Conservation (phyloP, 805 yeast genomes). For the Yarrowia sp. region DNA sequence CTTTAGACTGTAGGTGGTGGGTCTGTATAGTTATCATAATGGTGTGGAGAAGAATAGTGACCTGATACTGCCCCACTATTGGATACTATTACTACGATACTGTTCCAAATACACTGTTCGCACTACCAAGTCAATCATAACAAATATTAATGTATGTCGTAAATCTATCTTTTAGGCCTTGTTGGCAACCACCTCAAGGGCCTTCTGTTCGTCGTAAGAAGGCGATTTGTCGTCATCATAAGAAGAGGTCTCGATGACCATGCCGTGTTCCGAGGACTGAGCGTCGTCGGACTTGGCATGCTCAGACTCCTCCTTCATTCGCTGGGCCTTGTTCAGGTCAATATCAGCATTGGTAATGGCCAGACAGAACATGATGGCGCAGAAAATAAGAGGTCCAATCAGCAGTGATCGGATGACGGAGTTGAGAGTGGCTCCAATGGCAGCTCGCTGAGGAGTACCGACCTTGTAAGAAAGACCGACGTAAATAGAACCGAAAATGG, state of each 20-base stretch:
- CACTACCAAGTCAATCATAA: too few relatives aligned
- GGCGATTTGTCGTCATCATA: background rate
- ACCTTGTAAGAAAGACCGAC: background rate
- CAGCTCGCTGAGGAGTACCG: constrained; percentile 1
- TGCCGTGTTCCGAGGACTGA: background rate
- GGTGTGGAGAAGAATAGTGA: too few relatives aligned
- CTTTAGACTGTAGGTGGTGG: too few relatives aligned
- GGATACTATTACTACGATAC: too few relatives aligned
- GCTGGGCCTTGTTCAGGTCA: constrained; percentile 9
- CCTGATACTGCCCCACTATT: too few relatives aligned
- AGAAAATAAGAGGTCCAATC: background rate
- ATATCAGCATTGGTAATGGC: background rate
- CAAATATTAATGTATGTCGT: background rate
- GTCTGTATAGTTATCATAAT: too few relatives aligned
- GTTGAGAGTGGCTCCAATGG: constrained; percentile 8
- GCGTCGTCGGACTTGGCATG: background rate
- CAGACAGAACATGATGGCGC: constrained; percentile 13
- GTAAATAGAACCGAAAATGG: background rate
- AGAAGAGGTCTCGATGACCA: background rate
- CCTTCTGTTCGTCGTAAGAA: background rate
- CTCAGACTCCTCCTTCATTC: constrained; percentile 8
- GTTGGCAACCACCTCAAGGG: background rate
- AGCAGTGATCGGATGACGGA: constrained; percentile 18
- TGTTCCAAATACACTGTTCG: too few relatives aligned
- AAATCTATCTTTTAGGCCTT: background rate